Base-by-base conservation (phyloP, 306 rosid genomes). In the Luffa aegyptiaca region DNA sequence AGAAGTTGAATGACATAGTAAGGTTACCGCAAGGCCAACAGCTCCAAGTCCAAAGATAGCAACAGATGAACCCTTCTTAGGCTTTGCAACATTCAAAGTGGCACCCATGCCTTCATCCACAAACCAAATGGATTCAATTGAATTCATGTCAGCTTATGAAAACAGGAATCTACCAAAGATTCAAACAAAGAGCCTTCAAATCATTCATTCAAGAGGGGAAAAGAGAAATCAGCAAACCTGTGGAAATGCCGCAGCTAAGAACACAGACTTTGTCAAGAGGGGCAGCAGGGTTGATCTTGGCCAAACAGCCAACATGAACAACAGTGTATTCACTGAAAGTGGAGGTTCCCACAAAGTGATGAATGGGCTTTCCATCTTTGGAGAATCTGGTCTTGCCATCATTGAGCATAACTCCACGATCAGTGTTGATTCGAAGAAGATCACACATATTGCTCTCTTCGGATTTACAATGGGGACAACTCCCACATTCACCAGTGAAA, bases 371-470 rank as follows among this genome's bases (percentile, higher is more conserved):
- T 79, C 97, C 97, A 7, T 88, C 84, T 10, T 78, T 90, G 12
- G 93, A 89, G 83, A 93, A 93, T 71, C 97, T 88, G 1, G 93
- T 10, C 83, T 90, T 49, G 42, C 85, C 88, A 9, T 90, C 98
- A 26, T 8, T 44, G 80, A 91, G 52, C 98, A 93, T 90, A 9
- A 85, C 89, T 21, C 95, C 95, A 26, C 95, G 68, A 41, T 93
- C 98, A 1, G 98, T 90, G 83, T 93, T 91, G 87, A 93, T 91
- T 88, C 98, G 84, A 2, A 93, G 88, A 2, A 90, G 91, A 39
- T 93, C 93, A 80, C 98, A 93, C 97, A 93, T 86, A 91, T 93
- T 93, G 86, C 98, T 92, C 65, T 93, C 98, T 71, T 88, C 93
- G 3, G 97, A 92, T 77, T 88, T 86, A 48, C 98, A 93, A 74